phyloP scores from a whole-genome alignment of 2,329 filamentous ascomycete species.

The Myrmaecium sp. region DNA sequence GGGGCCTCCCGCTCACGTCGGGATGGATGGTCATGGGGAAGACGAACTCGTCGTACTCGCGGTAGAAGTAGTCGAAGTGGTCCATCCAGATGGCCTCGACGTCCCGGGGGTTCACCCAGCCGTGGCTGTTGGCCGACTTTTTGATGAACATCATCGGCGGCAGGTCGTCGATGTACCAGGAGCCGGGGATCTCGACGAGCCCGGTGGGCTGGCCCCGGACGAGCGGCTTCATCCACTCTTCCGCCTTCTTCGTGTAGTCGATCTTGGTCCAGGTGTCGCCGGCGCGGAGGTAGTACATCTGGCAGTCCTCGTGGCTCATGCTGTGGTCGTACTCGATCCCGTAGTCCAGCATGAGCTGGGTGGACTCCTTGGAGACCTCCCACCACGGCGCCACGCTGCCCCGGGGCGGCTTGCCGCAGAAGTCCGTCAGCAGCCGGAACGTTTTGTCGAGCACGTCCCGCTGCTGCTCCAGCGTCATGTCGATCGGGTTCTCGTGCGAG shows the following conservation, averaged over 20 bases:
- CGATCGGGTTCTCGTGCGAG: slow-evolving; percentile 54
- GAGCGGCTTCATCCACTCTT: slow-evolving; percentile 51
- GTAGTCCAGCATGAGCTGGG: slow-evolving; percentile 46
- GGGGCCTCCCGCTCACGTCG: slow-evolving; percentile 46
- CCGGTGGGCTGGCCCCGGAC: slow-evolving; percentile 42
- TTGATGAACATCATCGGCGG: slow-evolving; percentile 62
- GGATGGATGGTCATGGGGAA: slow-evolving; percentile 67
- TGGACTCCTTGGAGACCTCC: slow-evolving; percentile 53
- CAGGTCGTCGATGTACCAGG: slow-evolving; percentile 42
- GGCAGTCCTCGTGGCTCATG: slow-evolving; percentile 49
- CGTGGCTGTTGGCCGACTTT: slow-evolving; percentile 45
- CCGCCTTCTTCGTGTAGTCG: slow-evolving; percentile 44
- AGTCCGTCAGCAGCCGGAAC: slow-evolving; percentile 51
- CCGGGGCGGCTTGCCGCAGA: slow-evolving; percentile 51
- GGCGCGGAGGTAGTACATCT: slow-evolving; percentile 45
- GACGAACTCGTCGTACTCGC: slow-evolving; percentile 60
- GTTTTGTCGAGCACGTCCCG: slow-evolving; percentile 59
- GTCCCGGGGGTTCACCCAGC: slow-evolving; percentile 39
- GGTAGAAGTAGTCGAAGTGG: slow-evolving; percentile 58
- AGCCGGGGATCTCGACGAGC: slow-evolving; percentile 48
- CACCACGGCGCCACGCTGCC: slow-evolving; percentile 63
- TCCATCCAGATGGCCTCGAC: slow-evolving; percentile 50
- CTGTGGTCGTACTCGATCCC: slow-evolving; percentile 55
- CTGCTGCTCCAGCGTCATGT: slow-evolving; percentile 62
- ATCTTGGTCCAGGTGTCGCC: slow-evolving; percentile 53